Base-by-base conservation (phyloP, 2,329 filamentous ascomycete species). In the Colletotrichum sp. region DNA sequence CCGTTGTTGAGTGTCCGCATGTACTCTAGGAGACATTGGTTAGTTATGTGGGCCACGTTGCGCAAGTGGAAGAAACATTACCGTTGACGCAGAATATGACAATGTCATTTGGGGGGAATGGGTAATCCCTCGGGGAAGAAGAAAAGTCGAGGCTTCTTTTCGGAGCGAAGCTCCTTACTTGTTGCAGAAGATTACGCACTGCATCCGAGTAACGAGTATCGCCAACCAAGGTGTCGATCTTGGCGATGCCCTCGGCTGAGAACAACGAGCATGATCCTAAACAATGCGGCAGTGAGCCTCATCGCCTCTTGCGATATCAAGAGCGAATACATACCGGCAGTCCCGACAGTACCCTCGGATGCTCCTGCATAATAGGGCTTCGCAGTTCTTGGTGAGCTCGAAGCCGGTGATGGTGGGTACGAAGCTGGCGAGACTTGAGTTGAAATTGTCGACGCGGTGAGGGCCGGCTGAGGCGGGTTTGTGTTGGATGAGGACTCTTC, bases 211-310 rank as follows among this genome's bases (percentile, higher is more conserved):
- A 72, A 18, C 69, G 69, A 13, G 15, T 39, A 26, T 72, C 69
- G 32, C 69, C 69, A 2, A 72, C 48, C 8, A 72, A 21, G 12
- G 43, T 28, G 5, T 72, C 69, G 24, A 72, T 72, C 30, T 72
- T 66, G 12, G 69, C 24, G 24, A 72, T 72, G 5, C 68, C 68
- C 21, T 71, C 68, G 15, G 34, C 26, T 8, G 68, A 71, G 18
- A 82, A 82, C 24, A 79, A 76, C 10, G 79, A 79, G 12, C 77
- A 79, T 28, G 73, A 77, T 3, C 65, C 79, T 52, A 12, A 48
- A 26, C 1, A 16, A 26, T 2, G 13, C 3, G 48, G 18, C 21
- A 21, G 24, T 59, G 26, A 30, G 55, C 21, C 26, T 16, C 55
- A 13, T 21, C 0, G n/a, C 2, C n/a, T 52, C 43, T 52, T 13